phyloP scores from a whole-genome alignment of 495 filamentous ascomycete species.

The Neurospora sp. region DNA sequence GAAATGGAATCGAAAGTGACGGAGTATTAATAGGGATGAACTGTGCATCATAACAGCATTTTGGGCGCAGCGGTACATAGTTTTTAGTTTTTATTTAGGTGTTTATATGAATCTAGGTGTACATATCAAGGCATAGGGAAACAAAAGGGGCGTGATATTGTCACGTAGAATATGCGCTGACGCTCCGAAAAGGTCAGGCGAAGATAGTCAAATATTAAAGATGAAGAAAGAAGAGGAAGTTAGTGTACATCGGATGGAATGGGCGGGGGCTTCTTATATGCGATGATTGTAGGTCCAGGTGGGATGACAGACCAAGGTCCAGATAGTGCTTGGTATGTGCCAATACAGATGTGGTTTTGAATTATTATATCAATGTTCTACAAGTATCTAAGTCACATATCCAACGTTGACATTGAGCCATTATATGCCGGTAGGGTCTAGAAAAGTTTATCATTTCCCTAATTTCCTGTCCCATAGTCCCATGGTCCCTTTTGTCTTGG shows the following conservation, averaged over 20 bases:
- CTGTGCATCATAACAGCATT: background rate
- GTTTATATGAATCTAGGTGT: background rate
- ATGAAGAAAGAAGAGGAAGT: background rate
- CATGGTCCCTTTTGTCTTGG: background rate
- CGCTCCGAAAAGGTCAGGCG: background rate
- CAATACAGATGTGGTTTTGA: background rate
- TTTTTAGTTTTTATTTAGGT: background rate
- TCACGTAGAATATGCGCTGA: background rate
- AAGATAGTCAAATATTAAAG: background rate
- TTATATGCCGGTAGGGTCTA: background rate
- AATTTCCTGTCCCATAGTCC: background rate
- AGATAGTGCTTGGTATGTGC: background rate
- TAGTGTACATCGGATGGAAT: background rate
- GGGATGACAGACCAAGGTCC: background rate
- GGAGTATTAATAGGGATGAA: background rate
- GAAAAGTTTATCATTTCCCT: background rate
- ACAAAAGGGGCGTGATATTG: background rate
- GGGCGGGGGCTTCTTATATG: background rate
- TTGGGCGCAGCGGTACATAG: background rate
- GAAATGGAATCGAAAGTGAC: background rate
- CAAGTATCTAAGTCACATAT: background rate
- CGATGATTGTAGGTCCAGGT: background rate
- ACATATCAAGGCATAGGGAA: background rate
- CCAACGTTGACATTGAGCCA: background rate
- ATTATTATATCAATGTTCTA: background rate